These are phyloP conservation scores for Puccinellia tenuiflora DNA, from an alignment of 176 grass and related monocot genomes.

Conservation along the genomic window DNA sequence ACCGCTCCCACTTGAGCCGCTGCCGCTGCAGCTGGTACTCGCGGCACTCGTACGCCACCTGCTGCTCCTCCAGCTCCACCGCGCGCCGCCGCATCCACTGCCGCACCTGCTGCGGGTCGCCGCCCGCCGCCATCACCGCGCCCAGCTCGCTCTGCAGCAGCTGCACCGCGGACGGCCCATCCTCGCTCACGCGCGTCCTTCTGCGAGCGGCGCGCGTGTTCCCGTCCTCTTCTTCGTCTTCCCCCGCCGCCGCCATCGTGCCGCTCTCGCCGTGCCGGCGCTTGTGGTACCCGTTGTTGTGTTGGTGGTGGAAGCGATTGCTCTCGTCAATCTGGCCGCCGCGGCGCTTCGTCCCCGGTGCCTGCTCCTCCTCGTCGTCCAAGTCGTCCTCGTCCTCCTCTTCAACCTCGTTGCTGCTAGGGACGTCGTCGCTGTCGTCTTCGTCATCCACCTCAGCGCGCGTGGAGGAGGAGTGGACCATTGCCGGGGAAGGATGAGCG, in stretches of 20 bases:
- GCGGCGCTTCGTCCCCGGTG: not conserved
- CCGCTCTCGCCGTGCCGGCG: slow-evolving; percentile 21
- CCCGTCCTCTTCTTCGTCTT: slow-evolving; percentile 21
- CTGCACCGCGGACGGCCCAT: slow-evolving; percentile 25
- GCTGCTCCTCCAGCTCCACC: slow-evolving; percentile 71
- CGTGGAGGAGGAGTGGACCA: slow-evolving; percentile 20
- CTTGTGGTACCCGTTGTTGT: slow-evolving; percentile 30
- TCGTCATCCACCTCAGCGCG: slow-evolving; percentile 23
- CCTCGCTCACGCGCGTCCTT: not conserved
- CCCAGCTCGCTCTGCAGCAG: slow-evolving; percentile 57
- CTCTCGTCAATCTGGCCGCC: not conserved
- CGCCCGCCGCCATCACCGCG: slow-evolving; percentile 11
- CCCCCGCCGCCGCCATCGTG: slow-evolving; percentile 18
- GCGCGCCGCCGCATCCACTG: slow-evolving; percentile 50
- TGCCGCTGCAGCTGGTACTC: slow-evolving; percentile 48
- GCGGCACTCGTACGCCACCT: slow-evolving; percentile 37
- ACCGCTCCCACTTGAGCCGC: slow-evolving; percentile 77
- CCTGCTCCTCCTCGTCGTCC: slow-evolving; percentile 2
- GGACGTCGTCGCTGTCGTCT: slow-evolving; percentile 40
- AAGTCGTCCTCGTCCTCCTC: slow-evolving; percentile 21
- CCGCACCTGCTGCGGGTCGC: slow-evolving; percentile 30
- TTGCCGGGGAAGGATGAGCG: slow-evolving; percentile 9
- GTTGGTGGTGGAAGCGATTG: not conserved
- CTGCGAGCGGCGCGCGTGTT: slow-evolving; percentile 8
- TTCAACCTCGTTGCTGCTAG: slow-evolving; percentile 1